A percentile compares a stretch with the other conserved stretches of the same genome.
These are phyloP conservation scores for Leccinum rimulosum DNA, from an alignment of 768 basidiomycete species.

Conservation along the genomic window DNA sequence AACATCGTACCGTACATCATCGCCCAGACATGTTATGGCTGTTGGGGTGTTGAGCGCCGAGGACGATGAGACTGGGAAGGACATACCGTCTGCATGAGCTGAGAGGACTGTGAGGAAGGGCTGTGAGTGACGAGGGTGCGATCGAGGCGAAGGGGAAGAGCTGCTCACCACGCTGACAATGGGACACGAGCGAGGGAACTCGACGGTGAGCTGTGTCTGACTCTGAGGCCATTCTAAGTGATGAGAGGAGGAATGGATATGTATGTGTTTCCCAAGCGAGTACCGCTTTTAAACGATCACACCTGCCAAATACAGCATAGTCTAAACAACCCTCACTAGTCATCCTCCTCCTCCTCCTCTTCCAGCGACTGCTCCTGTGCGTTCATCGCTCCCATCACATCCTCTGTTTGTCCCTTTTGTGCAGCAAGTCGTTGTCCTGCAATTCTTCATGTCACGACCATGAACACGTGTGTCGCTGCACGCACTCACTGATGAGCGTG, in stretches of 20 bases:
- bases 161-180: constrained; percentile 69
- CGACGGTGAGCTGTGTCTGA: constrained; percentile 36
- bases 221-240: constrained; percentile 33
- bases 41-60: constrained; percentile 6
- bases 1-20: constrained; percentile 56
- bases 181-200: constrained; percentile 61
- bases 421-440: constrained; percentile 76
- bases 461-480: constrained; percentile 1
- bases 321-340: not conserved
- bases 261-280: not conserved
- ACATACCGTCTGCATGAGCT: constrained; percentile 60
- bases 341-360: constrained; percentile 23
- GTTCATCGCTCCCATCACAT: constrained; percentile 80
- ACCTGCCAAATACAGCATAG: constrained; percentile 19
- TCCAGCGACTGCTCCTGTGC: constrained; percentile 63
- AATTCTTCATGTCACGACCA: constrained; percentile 6
- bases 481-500: constrained; percentile 80
- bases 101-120: constrained; percentile 46
- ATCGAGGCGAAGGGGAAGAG: not conserved
- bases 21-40: constrained; percentile 68
- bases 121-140: constrained; percentile 7
- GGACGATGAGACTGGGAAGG: not conserved
- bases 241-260: not conserved
- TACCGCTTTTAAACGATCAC: constrained; percentile 18
- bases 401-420: constrained; percentile 77